Percentiles rank a stretch among this genome's conserved stretches.
phyloP scores from a whole-genome alignment of 2,329 filamentous ascomycete species.

The Cladosporium sp. region DNA sequence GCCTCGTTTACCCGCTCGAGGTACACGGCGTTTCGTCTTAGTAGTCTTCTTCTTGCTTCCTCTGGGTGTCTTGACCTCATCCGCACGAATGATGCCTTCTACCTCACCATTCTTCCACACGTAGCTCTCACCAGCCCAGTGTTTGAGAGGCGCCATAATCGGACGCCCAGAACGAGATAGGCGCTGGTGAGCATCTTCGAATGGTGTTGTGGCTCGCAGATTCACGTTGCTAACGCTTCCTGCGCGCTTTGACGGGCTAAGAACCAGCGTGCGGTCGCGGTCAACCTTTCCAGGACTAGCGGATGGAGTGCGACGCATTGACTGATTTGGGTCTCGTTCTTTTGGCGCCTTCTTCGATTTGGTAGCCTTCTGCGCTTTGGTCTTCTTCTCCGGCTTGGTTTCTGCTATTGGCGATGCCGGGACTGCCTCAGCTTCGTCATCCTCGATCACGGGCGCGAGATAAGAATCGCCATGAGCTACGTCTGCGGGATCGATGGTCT shows the following conservation, averaged over 20 bases:
- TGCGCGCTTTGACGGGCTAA: slow-evolving; percentile 19
- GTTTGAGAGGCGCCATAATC: slow-evolving; percentile 76
- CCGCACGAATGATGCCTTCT: slow-evolving; percentile 74
- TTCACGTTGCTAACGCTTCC: slow-evolving; percentile 35
- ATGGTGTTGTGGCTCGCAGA: slow-evolving; percentile 41
- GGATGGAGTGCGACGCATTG: slow-evolving; percentile 20
- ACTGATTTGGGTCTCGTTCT: slow-evolving; percentile 28
- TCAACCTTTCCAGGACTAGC: slow-evolving; percentile 24
- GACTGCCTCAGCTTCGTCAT: slow-evolving; percentile 6
- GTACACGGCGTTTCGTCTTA: slow-evolving; percentile 24
- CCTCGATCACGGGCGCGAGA: slow-evolving; percentile 10
- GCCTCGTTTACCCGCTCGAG: slow-evolving; percentile 10
- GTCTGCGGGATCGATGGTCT: slow-evolving; percentile 23
- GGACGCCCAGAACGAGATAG: slow-evolving; percentile 77
- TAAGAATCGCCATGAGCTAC: slow-evolving; percentile 23
- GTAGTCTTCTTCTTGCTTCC: slow-evolving; percentile 37
- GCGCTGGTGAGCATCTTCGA: slow-evolving; percentile 53
- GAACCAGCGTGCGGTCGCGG: neutral
- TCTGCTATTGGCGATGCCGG: slow-evolving; percentile 6
- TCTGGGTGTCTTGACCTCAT: slow-evolving; percentile 52
- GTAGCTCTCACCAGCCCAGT: slow-evolving; percentile 81
- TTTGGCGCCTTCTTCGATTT: slow-evolving; percentile 20
- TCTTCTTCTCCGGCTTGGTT: slow-evolving; percentile 5
- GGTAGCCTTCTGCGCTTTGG: slow-evolving; percentile 20
- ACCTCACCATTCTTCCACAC: slow-evolving; percentile 69